A percentile compares a stretch with the other conserved stretches of the same genome.
Evolutionary conservation across 2,329 filamentous ascomycete species (phyloP).

Genomic region (Cryoendolithus antarcticus): DNA sequence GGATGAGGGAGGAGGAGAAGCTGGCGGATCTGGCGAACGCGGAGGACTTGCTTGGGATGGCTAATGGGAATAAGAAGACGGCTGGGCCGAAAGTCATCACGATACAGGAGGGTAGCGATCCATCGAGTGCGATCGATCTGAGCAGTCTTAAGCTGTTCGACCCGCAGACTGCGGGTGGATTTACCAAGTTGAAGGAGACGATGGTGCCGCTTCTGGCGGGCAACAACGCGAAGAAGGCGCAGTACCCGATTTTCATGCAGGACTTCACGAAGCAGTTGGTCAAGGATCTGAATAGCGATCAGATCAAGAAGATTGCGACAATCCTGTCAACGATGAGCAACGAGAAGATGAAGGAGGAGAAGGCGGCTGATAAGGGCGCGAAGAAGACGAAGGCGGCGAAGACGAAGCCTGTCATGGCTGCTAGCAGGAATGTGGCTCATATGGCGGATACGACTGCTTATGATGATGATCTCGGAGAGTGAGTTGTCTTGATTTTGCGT

Average conservation of each 20-base stretch:
- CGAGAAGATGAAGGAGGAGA: constrained; percentile 98
- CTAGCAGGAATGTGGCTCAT: constrained; percentile 43
- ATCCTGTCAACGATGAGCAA: constrained; percentile 81
- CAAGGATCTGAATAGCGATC: constrained; percentile 77
- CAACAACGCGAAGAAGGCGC: constrained; percentile 67
- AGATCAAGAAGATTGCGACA: constrained; percentile 93
- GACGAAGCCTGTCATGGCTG: constrained; percentile 76
- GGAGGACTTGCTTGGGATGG: constrained; percentile 74
- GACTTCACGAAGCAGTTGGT: constrained; percentile 80
- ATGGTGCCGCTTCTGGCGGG: constrained; percentile 62
- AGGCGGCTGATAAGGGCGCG: constrained; percentile 78
- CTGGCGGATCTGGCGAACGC: constrained; percentile 82
- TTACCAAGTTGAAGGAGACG: constrained; percentile 63
- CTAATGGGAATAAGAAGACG: constrained; percentile 60
- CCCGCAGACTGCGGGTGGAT: constrained; percentile 75
- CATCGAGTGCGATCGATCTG: constrained; percentile 69
- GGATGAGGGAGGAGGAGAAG: constrained; percentile 68
- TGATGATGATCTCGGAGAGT: constrained; percentile 72
- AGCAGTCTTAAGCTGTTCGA: constrained; percentile 73
- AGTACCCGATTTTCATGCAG: constrained; percentile 80
- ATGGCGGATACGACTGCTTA: constrained; percentile 64
- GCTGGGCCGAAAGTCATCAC: constrained; percentile 55
- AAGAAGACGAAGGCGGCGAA: constrained; percentile 98
- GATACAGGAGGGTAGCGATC: constrained; percentile 56
- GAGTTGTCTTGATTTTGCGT: constrained; percentile 32